Base-by-base conservation (phyloP, 768 basidiomycete genomes). In the Trametes villosa region DNA sequence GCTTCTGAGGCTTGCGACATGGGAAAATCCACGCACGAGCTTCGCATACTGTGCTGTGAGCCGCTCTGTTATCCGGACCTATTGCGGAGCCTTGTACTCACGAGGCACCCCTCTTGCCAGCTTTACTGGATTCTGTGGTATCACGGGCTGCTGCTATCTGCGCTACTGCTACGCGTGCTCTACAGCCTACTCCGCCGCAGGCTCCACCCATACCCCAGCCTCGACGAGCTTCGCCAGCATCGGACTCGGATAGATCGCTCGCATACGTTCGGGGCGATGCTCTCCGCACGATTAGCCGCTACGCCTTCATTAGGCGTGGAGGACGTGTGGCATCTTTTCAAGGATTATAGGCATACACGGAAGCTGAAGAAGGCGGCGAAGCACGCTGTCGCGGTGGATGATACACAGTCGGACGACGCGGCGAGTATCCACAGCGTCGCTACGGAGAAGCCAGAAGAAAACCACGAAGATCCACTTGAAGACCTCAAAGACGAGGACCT, bases 71-170 rank as follows among this genome's bases (percentile, higher is more conserved):
- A 11, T 1, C 31, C 36, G 17, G 1, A 2, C 9, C 18, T 8
- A 20, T 15, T 4, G 36, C 36, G 11, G 13, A 38, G n/a, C 36
- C 4, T 38, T 4, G 4, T 4, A 13, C n/a, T 13, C 36, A 9
- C 11, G 4, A 13, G n/a, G n/a, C n/a, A n/a, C n/a, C 11, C 4
- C 13, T 36, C 22, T 22, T 17, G 22, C 44, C 18, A 88, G 88
- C 57, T 77, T 1, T 89, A 81, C 63, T 89, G 88, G 88, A 70
- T 78, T 34, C 66, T 88, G 17, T 89, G 88, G 88, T 82, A 82
- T 70, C 66, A 82, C 52, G 78, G 87, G 65, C 67, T 86, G 15
- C 76, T 90, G 4, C 74, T 83, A 13, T 81, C 88, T 13, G 77
- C 79, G 9, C 67, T 86, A 26, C 60, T 86, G 48, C 68, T 82